Evolutionary conservation across 2,329 filamentous ascomycete genomes (phyloP).

Genomic region (Botrytis squamosa): DNA sequence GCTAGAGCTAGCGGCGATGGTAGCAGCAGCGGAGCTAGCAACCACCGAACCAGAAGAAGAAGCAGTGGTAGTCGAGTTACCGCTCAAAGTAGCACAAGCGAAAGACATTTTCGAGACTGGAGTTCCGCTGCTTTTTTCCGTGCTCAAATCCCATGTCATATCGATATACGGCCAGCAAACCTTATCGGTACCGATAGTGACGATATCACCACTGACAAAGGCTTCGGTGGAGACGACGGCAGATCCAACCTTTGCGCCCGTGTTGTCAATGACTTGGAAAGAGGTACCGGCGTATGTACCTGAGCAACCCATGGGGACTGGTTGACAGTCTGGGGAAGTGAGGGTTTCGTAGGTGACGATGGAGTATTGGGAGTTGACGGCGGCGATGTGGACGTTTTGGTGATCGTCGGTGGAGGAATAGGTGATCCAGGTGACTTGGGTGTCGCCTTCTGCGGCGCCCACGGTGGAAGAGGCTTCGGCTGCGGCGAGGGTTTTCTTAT

Average conservation of each 20-base stretch:
- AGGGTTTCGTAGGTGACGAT: conserved; percentile 63
- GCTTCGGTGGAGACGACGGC: conserved; percentile 51
- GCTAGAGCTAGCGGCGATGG: neutral
- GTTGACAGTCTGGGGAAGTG: conserved; percentile 52
- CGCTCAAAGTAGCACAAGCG: conserved; percentile 44
- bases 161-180: conserved; percentile 62
- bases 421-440: conserved; percentile 60
- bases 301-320: conserved; percentile 58
- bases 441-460: conserved; percentile 53
- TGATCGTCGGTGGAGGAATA: conserved; percentile 49
- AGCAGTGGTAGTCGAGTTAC: neutral
- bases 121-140: conserved; percentile 28
- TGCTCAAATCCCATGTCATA: conserved; percentile 52
- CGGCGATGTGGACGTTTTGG: conserved; percentile 58
- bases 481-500: conserved; percentile 57
- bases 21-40: neutral
- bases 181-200: conserved; percentile 50
- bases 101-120: conserved; percentile 49
- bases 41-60: neutral
- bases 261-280: conserved; percentile 56
- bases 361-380: conserved; percentile 52
- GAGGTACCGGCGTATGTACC: conserved; percentile 58
- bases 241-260: conserved; percentile 52
- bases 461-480: conserved; percentile 54
- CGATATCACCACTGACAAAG: conserved; percentile 63